These are phyloP conservation scores for Camellia granthamiana DNA, from an alignment of 148 eudicot genomes.

Conservation along the genomic window DNA sequence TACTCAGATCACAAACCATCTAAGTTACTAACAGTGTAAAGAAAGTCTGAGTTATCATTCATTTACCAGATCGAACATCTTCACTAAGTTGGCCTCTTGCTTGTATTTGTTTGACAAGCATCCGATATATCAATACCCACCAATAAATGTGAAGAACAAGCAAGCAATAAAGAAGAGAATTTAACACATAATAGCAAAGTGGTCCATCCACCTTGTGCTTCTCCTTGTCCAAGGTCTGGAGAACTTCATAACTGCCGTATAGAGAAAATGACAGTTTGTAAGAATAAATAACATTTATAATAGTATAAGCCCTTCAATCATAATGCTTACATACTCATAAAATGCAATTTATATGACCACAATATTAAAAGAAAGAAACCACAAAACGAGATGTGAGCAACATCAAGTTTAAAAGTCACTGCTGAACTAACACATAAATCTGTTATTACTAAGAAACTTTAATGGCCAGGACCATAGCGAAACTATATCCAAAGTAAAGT, in stretches of 20 bases:
- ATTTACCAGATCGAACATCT: conserved; percentile 90
- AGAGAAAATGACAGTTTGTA: not conserved
- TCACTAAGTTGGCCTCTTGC: conserved; percentile 78
- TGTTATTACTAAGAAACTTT: not conserved
- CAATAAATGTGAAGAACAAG: conserved; percentile 86
- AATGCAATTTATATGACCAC: not conserved
- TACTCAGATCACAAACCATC: not conserved
- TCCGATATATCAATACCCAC: conserved; percentile 86
- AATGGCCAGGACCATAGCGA: not conserved
- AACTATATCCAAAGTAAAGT: not conserved
- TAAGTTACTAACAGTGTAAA: not conserved
- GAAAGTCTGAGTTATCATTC: not conserved
- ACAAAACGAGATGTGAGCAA: not conserved
- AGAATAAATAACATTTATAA: not conserved
- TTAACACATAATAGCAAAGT: conserved; percentile 74
- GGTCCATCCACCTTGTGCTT: conserved; percentile 65
- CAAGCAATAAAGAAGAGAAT: conserved; percentile 65
- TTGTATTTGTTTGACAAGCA: conserved; percentile 90
- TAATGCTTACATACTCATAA: not conserved
- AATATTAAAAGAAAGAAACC: not conserved
- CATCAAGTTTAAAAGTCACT: not conserved
- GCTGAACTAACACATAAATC: not conserved
- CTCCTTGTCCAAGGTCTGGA: conserved; percentile 58
- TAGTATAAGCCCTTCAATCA: not conserved
- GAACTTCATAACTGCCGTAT: conserved; percentile 70